Percentiles rank a stretch among this genome's conserved stretches.
These are phyloP conservation scores for Saccharomycopsis lassenensis DNA, from an alignment of 805 yeast genomes.

Conservation along the genomic window DNA sequence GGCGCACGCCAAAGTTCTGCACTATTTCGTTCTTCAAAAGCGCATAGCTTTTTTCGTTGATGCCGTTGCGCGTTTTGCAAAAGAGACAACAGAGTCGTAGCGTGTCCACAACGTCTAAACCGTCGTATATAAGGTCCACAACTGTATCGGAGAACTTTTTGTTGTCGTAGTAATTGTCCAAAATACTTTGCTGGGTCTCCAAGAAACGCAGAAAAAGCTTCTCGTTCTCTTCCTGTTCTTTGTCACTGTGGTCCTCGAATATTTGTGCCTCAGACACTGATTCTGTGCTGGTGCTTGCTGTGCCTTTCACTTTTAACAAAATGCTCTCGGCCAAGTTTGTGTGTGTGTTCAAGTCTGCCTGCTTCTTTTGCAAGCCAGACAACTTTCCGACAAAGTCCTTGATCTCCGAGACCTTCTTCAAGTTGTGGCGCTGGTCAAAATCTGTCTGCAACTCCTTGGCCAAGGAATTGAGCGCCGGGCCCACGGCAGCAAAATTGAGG, in stretches of 20 bases:
- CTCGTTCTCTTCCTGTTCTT: slow-evolving; percentile 18
- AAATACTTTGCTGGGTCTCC: slow-evolving; percentile 14
- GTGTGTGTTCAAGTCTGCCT: slow-evolving; percentile 59
- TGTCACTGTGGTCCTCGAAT: slow-evolving; percentile 18
- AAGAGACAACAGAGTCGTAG: slow-evolving; percentile 47
- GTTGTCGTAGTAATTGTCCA: slow-evolving; percentile 17
- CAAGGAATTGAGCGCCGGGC: slow-evolving; percentile 53
- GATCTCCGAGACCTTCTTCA: slow-evolving; percentile 53
- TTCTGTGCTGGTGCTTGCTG: slow-evolving; percentile 20
- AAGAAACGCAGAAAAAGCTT: slow-evolving; percentile 19
- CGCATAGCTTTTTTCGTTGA: slow-evolving; percentile 53
- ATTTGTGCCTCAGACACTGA: slow-evolving; percentile 2
- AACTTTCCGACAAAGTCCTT: slow-evolving; percentile 62
- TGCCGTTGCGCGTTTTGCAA: slow-evolving; percentile 55
- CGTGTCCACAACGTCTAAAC: slow-evolving; percentile 27
- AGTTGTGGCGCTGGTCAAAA: slow-evolving; percentile 48
- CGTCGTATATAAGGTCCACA: slow-evolving; percentile 39
- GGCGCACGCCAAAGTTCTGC: slow-evolving; percentile 54
- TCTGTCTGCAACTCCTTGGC: slow-evolving; percentile 64
- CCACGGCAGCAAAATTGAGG: slow-evolving; percentile 71
- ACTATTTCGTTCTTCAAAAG: slow-evolving; percentile 42
- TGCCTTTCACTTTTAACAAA: slow-evolving; percentile 33
- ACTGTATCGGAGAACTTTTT: slow-evolving; percentile 26
- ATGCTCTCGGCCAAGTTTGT: slow-evolving; percentile 63
- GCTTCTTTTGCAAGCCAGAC: slow-evolving; percentile 54